phyloP scores from a whole-genome alignment of 768 basidiomycete species.

The Termitomyces sp. region DNA sequence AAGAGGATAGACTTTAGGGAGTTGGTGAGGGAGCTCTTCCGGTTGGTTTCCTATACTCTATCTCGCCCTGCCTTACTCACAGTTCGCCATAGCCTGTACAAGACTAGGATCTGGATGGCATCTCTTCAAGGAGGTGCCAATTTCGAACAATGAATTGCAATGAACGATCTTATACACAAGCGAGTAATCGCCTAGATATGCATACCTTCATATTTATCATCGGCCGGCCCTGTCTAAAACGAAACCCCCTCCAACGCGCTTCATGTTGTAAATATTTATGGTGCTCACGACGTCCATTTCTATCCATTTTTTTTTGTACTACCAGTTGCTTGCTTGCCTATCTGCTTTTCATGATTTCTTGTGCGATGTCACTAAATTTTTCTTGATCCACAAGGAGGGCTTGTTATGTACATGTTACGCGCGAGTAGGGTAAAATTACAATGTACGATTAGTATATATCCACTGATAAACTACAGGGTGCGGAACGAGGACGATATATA shows the following conservation, averaged over 20 bases:
- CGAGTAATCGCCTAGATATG: slow-evolving; percentile 9
- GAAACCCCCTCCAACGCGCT: slow-evolving; percentile 1
- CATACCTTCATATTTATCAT: slow-evolving; percentile 7
- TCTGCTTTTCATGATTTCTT: slow-evolving; percentile 4
- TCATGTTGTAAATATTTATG: slow-evolving; percentile 7
- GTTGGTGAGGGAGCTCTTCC: slow-evolving; percentile 90
- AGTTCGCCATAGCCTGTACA: slow-evolving; percentile 64
- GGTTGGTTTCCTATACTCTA: slow-evolving; percentile 40
- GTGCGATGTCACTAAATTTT: slow-evolving; percentile 8
- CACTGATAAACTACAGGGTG: slow-evolving; percentile 18
- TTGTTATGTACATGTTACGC: slow-evolving; percentile 10
- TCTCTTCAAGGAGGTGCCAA: slow-evolving; percentile 57
- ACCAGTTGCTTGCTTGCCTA: neutral
- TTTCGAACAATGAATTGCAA: slow-evolving; percentile 30
- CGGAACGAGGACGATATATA: slow-evolving; percentile 1
- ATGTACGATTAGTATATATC: slow-evolving; percentile 25
- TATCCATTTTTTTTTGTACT: slow-evolving; percentile 6
- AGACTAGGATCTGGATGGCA: slow-evolving; percentile 96
- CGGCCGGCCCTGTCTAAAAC: slow-evolving; percentile 15
- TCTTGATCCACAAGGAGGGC: slow-evolving; percentile 7
- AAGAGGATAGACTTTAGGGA: slow-evolving; percentile 96
- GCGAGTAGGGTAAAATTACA: slow-evolving; percentile 20
- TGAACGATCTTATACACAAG: slow-evolving; percentile 3
- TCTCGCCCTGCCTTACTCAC: neutral
- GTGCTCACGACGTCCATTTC: slow-evolving; percentile 4